Evolutionary conservation across 345 rosid genomes (phyloP), one percentile per base, ranked within the genome.

Genomic region (Stellera chamaejasme): DNA sequence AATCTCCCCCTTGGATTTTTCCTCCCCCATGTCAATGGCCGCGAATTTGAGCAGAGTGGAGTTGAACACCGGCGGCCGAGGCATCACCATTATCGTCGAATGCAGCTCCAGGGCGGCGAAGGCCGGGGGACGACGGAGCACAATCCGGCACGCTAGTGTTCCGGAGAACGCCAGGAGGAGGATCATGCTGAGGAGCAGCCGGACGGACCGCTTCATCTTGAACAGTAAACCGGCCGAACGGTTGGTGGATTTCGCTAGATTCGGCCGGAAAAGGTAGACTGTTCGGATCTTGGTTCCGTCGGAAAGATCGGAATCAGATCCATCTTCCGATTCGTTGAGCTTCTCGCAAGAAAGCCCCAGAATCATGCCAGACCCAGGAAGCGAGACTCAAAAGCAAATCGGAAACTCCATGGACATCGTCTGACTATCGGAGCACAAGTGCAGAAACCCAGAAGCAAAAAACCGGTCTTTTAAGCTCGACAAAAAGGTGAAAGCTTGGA

Each of bases 171-270:
- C 71, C 1, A 73, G 55, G 69, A 91, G 81, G 41, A 88, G 52
- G 10, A 88, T 65, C 50, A 82, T 67, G 61, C 82, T 79, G 54
- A 75, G 66, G 52, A 85, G 64, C 44, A 92, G 88, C 39, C 90
- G 81, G 36, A 79, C 72, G 47, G 98, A 78, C 61, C 86, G 75
- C 70, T 91, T 91, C 88, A 87, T 91, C 56, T 66, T 59, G 6
- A 44, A 52, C 14, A 59, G 9, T 46, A 50, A 52, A 58, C 51
- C 36, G 25, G 41, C 27, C 13, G 58, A 50, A 52, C 49, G 59
- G 23, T 50, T 25, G 41, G 60, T 62, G 63, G 65, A 67, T 42
- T 43, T 46, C 43, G 60, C 72, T 50, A 60, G 43, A 58, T 51
- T 45, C 1, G 46, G 65, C 50, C 72, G 67, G 52, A 45, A 14